phyloP scores from a whole-genome alignment of 2,329 filamentous ascomycete genomes.

The Epichloe elymi region DNA sequence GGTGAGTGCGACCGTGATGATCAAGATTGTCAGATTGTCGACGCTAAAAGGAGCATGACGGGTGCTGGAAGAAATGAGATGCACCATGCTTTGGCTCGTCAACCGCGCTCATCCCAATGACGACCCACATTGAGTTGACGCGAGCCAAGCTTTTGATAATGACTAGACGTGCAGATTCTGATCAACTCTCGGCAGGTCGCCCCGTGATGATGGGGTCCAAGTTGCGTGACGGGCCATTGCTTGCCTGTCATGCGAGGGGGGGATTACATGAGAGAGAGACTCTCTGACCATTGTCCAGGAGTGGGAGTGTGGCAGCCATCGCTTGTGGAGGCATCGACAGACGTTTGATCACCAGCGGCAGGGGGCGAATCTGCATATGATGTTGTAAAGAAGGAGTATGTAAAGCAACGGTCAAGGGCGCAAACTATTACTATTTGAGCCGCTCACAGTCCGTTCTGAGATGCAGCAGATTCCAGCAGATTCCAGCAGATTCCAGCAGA shows the following conservation, averaged over 20 bases:
- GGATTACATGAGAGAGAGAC: too few species aligned
- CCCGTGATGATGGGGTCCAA: background rate
- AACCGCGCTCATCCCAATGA: background rate
- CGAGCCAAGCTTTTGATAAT: background rate
- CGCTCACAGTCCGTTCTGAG: too few species aligned
- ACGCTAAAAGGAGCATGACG: constrained; percentile 3
- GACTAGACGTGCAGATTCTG: background rate
- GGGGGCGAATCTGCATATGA: background rate
- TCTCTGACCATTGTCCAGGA: too few species aligned
- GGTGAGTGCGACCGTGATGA: background rate
- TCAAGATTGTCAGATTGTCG: constrained; percentile 6
- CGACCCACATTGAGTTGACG: background rate
- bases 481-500: too few species aligned
- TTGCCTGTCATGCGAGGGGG: too few species aligned
- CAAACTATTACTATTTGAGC: too few species aligned
- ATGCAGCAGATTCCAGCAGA: too few species aligned
- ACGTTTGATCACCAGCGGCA: constrained; percentile 1
- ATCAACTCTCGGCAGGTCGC: background rate
- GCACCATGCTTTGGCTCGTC: background rate
- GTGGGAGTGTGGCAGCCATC: background rate
- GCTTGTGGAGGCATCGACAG: background rate
- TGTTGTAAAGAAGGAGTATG: too few species aligned
- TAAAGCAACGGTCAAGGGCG: too few species aligned
- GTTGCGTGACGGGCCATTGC: background rate
- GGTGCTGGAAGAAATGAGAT: constrained; percentile 1